These are phyloP conservation scores for Cyclostephanos tholiformis DNA, from an alignment of 108 stramenopile species.

Conservation along the genomic window DNA sequence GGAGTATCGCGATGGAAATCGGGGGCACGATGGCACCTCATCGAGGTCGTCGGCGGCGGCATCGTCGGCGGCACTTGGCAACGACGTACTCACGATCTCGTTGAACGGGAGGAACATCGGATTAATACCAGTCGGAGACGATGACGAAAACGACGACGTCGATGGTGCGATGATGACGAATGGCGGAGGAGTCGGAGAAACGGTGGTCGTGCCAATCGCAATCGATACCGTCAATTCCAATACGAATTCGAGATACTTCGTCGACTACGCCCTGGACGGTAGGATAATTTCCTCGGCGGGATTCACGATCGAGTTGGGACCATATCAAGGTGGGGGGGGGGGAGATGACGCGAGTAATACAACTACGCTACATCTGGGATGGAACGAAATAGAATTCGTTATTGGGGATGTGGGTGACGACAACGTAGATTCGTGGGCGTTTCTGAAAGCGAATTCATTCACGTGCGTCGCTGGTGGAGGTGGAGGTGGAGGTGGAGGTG, in stretches of 20 bases:
- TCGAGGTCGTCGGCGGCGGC: too few species aligned
- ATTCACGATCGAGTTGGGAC: not conserved
- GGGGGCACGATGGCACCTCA: not conserved
- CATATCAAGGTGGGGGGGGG: not conserved
- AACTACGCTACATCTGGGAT: not conserved
- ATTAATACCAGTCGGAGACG: not conserved
- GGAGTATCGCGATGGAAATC: not conserved
- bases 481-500: not conserved
- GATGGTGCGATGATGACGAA: too few species aligned
- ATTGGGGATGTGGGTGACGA: slow-evolving; percentile 10
- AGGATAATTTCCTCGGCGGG: not conserved
- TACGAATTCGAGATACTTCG: not conserved
- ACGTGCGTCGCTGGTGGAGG: not conserved
- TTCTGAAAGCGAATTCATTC: slow-evolving; percentile 5
- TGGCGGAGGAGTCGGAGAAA: too few species aligned
- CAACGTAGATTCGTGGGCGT: slow-evolving; percentile 16
- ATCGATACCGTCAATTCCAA: not conserved
- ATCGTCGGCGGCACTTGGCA: not conserved
- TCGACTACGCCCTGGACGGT: not conserved
- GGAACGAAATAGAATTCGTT: slow-evolving; percentile 12
- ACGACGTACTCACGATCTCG: not conserved
- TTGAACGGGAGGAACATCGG: not conserved
- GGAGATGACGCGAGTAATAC: not conserved
- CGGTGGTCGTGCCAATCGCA: not conserved
- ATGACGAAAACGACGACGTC: too few species aligned